Base-by-base conservation (phyloP, 2,329 filamentous ascomycete genomes). In the Trichoderma sp. region DNA sequence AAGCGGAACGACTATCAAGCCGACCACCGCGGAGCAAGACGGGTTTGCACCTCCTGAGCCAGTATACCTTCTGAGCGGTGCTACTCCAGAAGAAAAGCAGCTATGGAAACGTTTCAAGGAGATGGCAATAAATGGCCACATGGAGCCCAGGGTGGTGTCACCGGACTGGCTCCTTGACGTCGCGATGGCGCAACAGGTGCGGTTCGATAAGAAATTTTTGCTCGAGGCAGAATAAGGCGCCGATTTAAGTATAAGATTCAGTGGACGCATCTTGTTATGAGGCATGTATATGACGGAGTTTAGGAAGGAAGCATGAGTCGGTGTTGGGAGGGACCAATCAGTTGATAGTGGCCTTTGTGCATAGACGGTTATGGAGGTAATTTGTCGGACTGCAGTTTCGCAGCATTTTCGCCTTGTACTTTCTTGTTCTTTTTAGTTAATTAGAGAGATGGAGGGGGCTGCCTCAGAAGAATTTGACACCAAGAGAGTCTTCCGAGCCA, bases 401-500 rank as follows among this genome's bases (percentile, higher is more conserved):
- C 31, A 37, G 37, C 40, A 27, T 59, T 31, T 31, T 58, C 27
- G 29, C 29, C 21, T 14, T 31, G 24, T 19, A 19, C n/a, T 37
- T 55, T n/a, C n/a, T 14, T 58, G 27, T 66, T 43, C 5, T 33
- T 35, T 11, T 35, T 24, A 52, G 40, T 37, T 37, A 4, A 19
- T 14, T 14, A 14, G 11, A 27, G 4, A 49, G 19, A 43, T 37
- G 21, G 10, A 59, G 35, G 35, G 35, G 29, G 21, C 21, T 47
- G 27, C 3, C 58, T 90, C 83, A 97, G 78, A 98, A 98, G 83
- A 99, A 98, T 83, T 99, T 99, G 73, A 98, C 93, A 75, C 96
- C 96, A 76, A 92, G 89, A 71, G 92, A 92, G 77, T 95, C 93
- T 75, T 95, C 94, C 66, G 89, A 88, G 40, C 95, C 95, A 82